Evolutionary conservation across 2,329 filamentous ascomycete genomes (phyloP).

Genomic region (Fusarium sp.): DNA sequence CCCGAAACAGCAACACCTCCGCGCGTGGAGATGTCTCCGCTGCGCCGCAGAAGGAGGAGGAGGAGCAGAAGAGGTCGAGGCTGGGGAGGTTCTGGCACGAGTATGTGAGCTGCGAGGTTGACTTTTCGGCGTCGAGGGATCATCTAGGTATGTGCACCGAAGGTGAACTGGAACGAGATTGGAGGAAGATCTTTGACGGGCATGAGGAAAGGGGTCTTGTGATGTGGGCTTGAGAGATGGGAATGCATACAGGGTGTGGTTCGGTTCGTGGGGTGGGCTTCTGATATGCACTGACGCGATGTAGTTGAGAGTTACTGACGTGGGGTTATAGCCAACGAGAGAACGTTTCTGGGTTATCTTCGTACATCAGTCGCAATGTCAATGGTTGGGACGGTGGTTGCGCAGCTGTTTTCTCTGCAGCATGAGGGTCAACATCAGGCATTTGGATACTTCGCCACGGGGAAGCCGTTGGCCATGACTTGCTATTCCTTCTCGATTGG

Average conservation of each 20-base stretch:
- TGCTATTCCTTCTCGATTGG: slow-evolving; percentile 55
- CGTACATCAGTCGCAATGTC: slow-evolving; percentile 76
- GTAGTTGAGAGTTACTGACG: neutral
- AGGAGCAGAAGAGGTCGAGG: neutral
- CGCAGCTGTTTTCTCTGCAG: slow-evolving; percentile 72
- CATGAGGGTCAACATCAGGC: slow-evolving; percentile 40
- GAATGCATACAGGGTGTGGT: neutral
- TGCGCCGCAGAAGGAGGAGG: slow-evolving; percentile 31
- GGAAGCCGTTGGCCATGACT: slow-evolving; percentile 64
- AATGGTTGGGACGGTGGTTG: slow-evolving; percentile 71
- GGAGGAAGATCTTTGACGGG: slow-evolving; percentile 18
- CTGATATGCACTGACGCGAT: neutral
- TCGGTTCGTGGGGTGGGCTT: neutral
- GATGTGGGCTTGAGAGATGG: neutral
- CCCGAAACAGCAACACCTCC: slow-evolving; percentile 15
- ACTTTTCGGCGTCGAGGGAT: slow-evolving; percentile 37
- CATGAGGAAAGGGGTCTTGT: slow-evolving; percentile 2
- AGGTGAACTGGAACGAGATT: slow-evolving; percentile 5
- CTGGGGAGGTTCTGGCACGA: slow-evolving; percentile 33
- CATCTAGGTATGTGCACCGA: slow-evolving; percentile 40
- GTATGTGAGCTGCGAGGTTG: slow-evolving; percentile 42
- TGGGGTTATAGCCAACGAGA: slow-evolving; percentile 69
- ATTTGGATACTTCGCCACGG: slow-evolving; percentile 70
- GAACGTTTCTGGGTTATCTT: slow-evolving; percentile 79
- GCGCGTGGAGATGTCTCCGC: slow-evolving; percentile 35